A percentile compares a stretch with the other conserved stretches of the same genome.
Conservation (phyloP, 2,329 filamentous ascomycete species). For the Fusarium sublunatum region DNA sequence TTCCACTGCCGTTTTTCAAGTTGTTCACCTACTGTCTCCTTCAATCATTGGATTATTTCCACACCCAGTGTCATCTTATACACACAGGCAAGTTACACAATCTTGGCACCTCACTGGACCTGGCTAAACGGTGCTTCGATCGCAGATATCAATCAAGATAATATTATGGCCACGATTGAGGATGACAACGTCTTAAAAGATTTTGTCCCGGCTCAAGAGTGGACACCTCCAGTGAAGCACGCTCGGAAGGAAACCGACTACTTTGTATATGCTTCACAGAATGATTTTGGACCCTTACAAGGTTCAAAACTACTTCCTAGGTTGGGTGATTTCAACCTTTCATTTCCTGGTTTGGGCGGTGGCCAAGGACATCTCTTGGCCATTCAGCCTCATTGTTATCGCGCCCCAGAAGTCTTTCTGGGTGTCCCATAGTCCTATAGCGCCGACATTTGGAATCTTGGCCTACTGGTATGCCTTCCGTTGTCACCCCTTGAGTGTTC, state of each 20-base stretch:
- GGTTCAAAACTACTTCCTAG: slow-evolving; percentile 22
- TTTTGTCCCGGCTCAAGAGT: slow-evolving; percentile 7
- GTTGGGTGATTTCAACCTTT: slow-evolving; percentile 36
- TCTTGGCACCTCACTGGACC: accelerated
- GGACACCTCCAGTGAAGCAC: slow-evolving; percentile 12
- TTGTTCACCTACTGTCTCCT: slow-evolving; percentile 31
- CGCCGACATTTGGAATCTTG: slow-evolving; percentile 22
- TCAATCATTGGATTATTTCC: slow-evolving; percentile 35
- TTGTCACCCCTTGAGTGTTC: too few species aligned
- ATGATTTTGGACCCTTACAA: slow-evolving; percentile 30
- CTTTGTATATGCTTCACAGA: slow-evolving; percentile 28
- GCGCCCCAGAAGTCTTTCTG: slow-evolving; percentile 42
- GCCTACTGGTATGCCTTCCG: slow-evolving; percentile 7
- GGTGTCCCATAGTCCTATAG: slow-evolving; percentile 30
- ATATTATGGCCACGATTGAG: slow-evolving; percentile 41
- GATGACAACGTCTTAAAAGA: slow-evolving; percentile 21
- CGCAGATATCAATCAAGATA: slow-evolving; percentile 40
- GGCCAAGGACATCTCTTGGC: slow-evolving; percentile 20
- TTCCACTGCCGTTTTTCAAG: slow-evolving; percentile 29
- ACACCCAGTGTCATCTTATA: slow-evolving; percentile 34
- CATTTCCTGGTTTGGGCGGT: slow-evolving; percentile 21
- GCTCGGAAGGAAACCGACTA: slow-evolving; percentile 22
- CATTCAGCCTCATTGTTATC: slow-evolving; percentile 40
- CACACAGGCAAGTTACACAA: slow-evolving; percentile 32
- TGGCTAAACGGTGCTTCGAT: neutral